phyloP scores from a whole-genome alignment of 1,284 basidiomycete species.

The Flammula alnicola region DNA sequence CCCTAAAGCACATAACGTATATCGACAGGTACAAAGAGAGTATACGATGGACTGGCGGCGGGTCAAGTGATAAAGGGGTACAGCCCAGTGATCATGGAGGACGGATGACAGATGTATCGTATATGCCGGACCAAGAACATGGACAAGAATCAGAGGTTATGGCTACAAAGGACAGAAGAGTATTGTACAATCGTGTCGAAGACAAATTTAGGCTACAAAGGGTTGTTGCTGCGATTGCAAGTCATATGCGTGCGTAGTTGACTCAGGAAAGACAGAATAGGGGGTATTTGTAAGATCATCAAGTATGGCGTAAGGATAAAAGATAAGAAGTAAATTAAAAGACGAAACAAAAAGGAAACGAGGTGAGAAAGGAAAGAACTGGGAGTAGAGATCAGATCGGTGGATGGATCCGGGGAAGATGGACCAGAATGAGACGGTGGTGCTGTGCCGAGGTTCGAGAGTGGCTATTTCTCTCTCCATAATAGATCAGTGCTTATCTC shows the following conservation, averaged over 20 bases:
- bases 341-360: not conserved
- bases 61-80: constrained; percentile 3
- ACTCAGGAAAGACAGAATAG: not conserved
- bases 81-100: not conserved
- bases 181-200: constrained; percentile 6
- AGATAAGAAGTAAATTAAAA: not conserved
- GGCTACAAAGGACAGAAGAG: constrained; percentile 9
- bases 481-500: constrained; percentile 49
- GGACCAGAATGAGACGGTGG: not conserved
- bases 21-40: not conserved
- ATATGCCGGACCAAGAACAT: constrained; percentile 8
- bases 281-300: not conserved
- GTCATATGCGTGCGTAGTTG: not conserved
- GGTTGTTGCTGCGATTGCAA: not conserved
- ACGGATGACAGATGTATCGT: constrained; percentile 11
- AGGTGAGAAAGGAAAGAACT: not conserved
- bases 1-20: not conserved
- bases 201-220: constrained; percentile 12
- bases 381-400: constrained; percentile 4
- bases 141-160: constrained; percentile 9
- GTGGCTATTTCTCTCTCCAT: constrained; percentile 54
- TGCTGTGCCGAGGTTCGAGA: constrained; percentile 7
- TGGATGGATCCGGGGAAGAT: not conserved
- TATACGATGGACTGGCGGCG: not conserved
- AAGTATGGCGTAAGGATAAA: constrained; percentile 1